Base-by-base conservation (phyloP, 2,329 filamentous ascomycete genomes). In the Golovinomyces cichoracearum region DNA sequence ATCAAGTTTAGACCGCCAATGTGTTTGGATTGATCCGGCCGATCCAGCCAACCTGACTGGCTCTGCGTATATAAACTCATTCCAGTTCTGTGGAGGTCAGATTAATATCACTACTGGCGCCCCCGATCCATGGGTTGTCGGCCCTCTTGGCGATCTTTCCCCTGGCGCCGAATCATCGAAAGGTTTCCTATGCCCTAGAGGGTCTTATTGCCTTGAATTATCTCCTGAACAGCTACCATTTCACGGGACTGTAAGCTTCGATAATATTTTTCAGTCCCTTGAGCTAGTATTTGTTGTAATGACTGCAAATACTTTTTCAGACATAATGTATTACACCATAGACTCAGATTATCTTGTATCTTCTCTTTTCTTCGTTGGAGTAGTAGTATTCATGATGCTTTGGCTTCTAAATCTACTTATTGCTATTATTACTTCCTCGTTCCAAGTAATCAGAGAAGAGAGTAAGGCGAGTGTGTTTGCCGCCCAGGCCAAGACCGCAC, bases 251-350 rank as follows among this genome's bases (percentile, higher is more conserved):
- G 73, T 94, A 57, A 92, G 80, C 61, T 98, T 95, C 59, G 90
- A 98, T 66, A 88, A 95, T 60, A 92, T 98, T 37, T 65, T 83
- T 26, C 78, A 95, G 54, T 94, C 86, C 0, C 66, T 95, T 48
- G 85, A 98, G 64, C 68, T 95, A 50, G 86, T 98, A 1, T 98
- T 98, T 60, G 84, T 98, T 47, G 80, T 98, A 60, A 98, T 98
- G 83, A 93, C 84, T 57, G 88, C 85, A 45, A 98, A 98, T 61
- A 98, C 90, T 0, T 98, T 92, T 63, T 81, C 84, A 1, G 84
- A 95, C 62, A 66, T 95, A 48, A 84, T 98, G 69, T 98, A 98
- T 63, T 82, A 84, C 57, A 85, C 88, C 4, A 85, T 82, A 48
- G 77, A 93, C 58, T 92, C 83, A 23, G 90, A 98, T 61, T 95